Evolutionary conservation across 768 basidiomycete genomes (phyloP), one percentile per base, ranked within the genome.

Genomic region (Termitomyces sp.): DNA sequence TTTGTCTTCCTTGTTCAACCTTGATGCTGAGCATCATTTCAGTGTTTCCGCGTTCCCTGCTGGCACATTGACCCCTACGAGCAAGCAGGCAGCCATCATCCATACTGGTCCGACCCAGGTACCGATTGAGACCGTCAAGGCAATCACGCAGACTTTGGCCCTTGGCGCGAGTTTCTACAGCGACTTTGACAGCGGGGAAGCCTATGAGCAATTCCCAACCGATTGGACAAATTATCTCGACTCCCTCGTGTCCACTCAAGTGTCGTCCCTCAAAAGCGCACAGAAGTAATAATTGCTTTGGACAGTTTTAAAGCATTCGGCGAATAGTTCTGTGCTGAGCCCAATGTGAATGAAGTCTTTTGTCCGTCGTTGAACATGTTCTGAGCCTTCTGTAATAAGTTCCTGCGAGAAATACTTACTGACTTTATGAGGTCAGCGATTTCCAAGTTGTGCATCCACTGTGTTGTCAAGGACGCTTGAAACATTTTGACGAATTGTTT

Each of bases 121-220:
- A 3, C 67, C 68, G 1, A 54, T 64, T 5, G 55, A 49, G 18
- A 61, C 70, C 8, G 64, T 74, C 24, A 39, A 62, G 20, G 50
- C 61, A 28, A 59, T 74, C 5, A 57, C 66, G 1, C 52, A 51
- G 22, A 56, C 63, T 16, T 60, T 69, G 20, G 62, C 61, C 2
- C 58, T 73, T n/a, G 65, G 59, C 22, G 69, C 68, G 20, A 63
- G 68, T 45, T 74, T 69, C 60, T 66, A 72, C 47, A 74, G 71
- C 2, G 63, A 72, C 36, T 69, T 67, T 42, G 36, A 26, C 7
- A 56, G 50, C 28, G 55, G 48, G 29, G 20, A 20, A 31, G 60
- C 63, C 4, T 62, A 59, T 47, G 42, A 51, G 16, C 51, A 51
- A 48, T 53, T 62, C 31, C 61, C 61, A 4, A 62, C 58, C 6